Conservation (phyloP, 2,329 filamentous ascomycete species). For the Paramyrothecium roridum region DNA sequence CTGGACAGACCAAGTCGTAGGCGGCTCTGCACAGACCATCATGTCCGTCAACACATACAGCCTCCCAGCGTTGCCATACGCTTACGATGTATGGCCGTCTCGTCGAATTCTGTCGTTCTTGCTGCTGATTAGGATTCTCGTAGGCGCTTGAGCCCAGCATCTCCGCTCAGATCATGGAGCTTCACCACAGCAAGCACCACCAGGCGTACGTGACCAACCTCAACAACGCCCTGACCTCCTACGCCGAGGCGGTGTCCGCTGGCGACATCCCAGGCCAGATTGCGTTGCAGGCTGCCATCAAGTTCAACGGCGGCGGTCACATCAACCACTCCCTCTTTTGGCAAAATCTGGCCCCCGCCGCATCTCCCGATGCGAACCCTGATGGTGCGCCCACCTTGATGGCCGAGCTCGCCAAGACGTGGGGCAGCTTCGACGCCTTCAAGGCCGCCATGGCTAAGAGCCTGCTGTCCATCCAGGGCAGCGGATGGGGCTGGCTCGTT, state of each 20-base stretch:
- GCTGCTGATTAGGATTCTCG: too few relatives aligned
- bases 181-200: conserved; percentile 78
- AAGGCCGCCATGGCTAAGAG: conserved; percentile 61
- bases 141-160: conserved; percentile 74
- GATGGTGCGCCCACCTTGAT: conserved; percentile 55
- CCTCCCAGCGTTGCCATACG: conserved; percentile 65
- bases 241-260: conserved; percentile 51
- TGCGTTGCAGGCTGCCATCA: conserved; percentile 66
- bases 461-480: conserved; percentile 73
- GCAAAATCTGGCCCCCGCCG: conserved; percentile 70
- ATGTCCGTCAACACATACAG: conserved; percentile 47
- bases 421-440: conserved; percentile 67
- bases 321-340: conserved; percentile 94
- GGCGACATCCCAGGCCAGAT: conserved; percentile 63
- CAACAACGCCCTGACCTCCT: conserved; percentile 62
- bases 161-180: conserved; percentile 75
- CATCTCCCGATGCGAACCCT: conserved; percentile 53
- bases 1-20: conserved; percentile 3
- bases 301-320: conserved; percentile 89
- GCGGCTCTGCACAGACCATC: conserved; percentile 3
- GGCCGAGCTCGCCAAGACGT: conserved; percentile 60
- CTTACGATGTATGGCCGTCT: conserved; percentile 60
- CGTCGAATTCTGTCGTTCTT: background rate
- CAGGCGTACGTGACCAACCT: conserved; percentile 76
- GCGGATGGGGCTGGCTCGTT: conserved; percentile 86